Conservation (phyloP, 208 protist genomes). For the Angomonas ambiguus region DNA sequence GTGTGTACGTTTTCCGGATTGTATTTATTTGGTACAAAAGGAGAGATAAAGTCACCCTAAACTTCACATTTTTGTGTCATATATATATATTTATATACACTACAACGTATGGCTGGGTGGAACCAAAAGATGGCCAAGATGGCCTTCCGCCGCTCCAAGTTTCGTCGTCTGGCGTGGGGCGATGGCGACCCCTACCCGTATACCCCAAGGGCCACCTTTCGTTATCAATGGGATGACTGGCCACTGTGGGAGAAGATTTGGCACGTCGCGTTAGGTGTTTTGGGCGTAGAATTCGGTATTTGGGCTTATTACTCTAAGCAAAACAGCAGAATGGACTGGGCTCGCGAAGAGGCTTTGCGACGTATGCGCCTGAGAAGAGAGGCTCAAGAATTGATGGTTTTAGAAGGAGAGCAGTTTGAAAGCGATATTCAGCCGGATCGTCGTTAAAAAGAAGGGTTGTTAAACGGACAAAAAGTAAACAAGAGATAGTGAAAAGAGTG, state of each 20-base stretch:
- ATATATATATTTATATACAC: not conserved
- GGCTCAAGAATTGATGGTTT: slow-evolving; percentile 86
- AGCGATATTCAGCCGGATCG: slow-evolving; percentile 78
- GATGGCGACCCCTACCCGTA: slow-evolving; percentile 88
- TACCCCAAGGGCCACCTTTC: slow-evolving; percentile 84
- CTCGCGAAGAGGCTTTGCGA: slow-evolving; percentile 82
- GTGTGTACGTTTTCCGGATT: not conserved
- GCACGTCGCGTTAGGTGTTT: slow-evolving; percentile 58
- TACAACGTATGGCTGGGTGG: slow-evolving; percentile 66
- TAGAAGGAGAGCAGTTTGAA: slow-evolving; percentile 76
- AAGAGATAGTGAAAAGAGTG: not conserved
- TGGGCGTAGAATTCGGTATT: slow-evolving; percentile 63
- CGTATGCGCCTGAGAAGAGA: slow-evolving; percentile 86
- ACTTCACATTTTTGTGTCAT: not conserved
- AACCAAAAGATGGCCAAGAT: slow-evolving; percentile 90
- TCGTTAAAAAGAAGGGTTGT: too few species aligned
- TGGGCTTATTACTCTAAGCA: slow-evolving; percentile 86
- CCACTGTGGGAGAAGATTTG: slow-evolving; percentile 88
- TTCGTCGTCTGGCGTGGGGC: slow-evolving; percentile 83
- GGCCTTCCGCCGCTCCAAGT: slow-evolving; percentile 85
- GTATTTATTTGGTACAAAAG: not conserved
- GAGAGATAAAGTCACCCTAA: not conserved
- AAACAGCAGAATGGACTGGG: slow-evolving; percentile 86
- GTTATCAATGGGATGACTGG: slow-evolving; percentile 90
- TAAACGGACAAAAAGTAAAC: not conserved